These are phyloP conservation scores for Sphaerulina vaccinii DNA, from an alignment of 2,329 filamentous ascomycete genomes.

Conservation along the genomic window DNA sequence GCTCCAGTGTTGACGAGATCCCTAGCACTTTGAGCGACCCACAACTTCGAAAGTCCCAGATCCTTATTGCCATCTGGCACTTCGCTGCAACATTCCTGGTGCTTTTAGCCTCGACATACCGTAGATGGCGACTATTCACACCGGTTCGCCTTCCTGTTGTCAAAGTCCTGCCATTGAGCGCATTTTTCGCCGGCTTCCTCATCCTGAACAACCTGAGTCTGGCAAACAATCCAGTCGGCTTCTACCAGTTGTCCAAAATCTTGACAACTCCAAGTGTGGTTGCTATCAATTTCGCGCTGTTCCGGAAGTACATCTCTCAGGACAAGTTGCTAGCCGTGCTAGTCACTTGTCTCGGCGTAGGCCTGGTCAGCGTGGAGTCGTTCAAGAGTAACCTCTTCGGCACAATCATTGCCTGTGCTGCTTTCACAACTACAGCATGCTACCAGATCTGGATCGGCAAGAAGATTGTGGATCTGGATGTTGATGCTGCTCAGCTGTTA, in stretches of 20 bases:
- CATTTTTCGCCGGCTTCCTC: slow-evolving; percentile 13
- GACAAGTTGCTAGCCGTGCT: slow-evolving; percentile 11
- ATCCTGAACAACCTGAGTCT: slow-evolving; percentile 13
- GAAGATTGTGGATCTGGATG: slow-evolving; percentile 12
- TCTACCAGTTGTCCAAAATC: slow-evolving; percentile 15
- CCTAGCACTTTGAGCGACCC: slow-evolving; percentile 9
- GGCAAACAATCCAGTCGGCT: slow-evolving; percentile 12
- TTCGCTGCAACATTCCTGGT: slow-evolving; percentile 13
- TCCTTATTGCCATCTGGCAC: slow-evolving; percentile 14
- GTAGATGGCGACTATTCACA: slow-evolving; percentile 7
- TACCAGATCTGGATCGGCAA: slow-evolving; percentile 19
- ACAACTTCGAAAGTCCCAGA: slow-evolving; percentile 14
- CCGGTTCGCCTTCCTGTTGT: slow-evolving; percentile 7
- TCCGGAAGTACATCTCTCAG: slow-evolving; percentile 2
- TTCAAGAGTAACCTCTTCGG: slow-evolving; percentile 5
- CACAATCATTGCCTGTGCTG: slow-evolving; percentile 10
- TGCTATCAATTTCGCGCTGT: slow-evolving; percentile 7
- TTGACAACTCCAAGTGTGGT: slow-evolving; percentile 10
- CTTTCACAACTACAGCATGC: slow-evolving; percentile 14
- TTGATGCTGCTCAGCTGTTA: slow-evolving; percentile 14
- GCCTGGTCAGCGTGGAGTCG: slow-evolving; percentile 9
- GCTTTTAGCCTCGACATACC: slow-evolving; percentile 3
- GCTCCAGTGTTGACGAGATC: neutral
- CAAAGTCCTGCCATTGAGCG: slow-evolving; percentile 13
- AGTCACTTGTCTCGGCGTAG: slow-evolving; percentile 8